phyloP scores from a whole-genome alignment of 257 asterid genomes.

The Mitragyna speciosa region DNA sequence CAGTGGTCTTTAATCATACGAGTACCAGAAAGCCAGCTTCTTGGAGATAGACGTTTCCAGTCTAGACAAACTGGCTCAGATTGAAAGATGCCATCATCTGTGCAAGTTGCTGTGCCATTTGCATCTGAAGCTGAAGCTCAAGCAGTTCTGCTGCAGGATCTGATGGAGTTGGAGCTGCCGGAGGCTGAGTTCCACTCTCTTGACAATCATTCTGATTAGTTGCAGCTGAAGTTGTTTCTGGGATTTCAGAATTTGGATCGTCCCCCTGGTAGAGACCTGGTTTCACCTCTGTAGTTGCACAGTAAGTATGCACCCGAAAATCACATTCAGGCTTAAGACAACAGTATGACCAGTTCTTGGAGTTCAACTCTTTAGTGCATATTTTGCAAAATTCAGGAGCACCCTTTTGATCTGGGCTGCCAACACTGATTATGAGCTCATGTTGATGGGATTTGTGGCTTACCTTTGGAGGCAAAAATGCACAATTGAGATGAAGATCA shows the following conservation, averaged over 20 bases:
- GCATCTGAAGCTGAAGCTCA: conserved; percentile 35
- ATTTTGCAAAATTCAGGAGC: conserved; percentile 35
- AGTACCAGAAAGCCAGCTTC: background rate
- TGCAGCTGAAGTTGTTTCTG: background rate
- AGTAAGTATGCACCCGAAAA: conserved; percentile 51
- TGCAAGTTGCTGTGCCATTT: conserved; percentile 39
- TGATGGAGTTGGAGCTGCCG: conserved; percentile 10
- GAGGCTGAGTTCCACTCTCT: background rate
- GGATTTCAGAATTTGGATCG: conserved; percentile 7
- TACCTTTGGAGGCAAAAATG: conserved; percentile 45
- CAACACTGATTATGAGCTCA: conserved; percentile 32
- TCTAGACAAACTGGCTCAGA: conserved; percentile 22
- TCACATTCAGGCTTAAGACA: conserved; percentile 45
- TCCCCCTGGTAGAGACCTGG: conserved; percentile 49
- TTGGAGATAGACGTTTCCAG: background rate
- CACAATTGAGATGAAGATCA: conserved; percentile 62
- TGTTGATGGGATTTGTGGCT: conserved; percentile 45
- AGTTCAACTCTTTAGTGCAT: conserved; percentile 35
- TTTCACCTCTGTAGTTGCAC: conserved; percentile 59
- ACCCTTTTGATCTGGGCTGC: conserved; percentile 7
- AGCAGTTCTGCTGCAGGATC: conserved; percentile 28
- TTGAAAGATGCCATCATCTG: conserved; percentile 36
- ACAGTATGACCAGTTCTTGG: conserved; percentile 46
- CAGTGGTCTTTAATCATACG: background rate
- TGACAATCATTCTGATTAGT: background rate